Evolutionary conservation across 2,329 filamentous ascomycete species (phyloP), one percentile per base, ranked within the genome.

Genomic region (Tolypocladium tundrense): DNA sequence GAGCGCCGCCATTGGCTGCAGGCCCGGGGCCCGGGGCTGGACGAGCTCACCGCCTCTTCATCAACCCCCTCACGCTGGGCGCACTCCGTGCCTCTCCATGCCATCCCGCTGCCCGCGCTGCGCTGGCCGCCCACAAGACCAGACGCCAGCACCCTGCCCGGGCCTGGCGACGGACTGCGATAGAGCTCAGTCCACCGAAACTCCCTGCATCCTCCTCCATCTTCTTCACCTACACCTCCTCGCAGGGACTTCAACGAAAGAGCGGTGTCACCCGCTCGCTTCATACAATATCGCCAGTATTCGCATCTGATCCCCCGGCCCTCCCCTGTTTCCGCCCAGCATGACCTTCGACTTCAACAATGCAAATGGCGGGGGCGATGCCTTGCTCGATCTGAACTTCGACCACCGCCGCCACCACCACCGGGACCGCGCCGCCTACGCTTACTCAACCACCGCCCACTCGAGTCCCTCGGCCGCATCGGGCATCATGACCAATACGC

Each of bases 291-390:
- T 66, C 67, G 63, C 63, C 65, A 67, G 60, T 62, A 60, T 60
- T 68, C 65, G 65, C 65, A 64, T 62, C 60, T 54, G 58, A 70
- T 62, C 64, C 67, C 64, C 67, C 65, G 65, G 67, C 64, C 62
- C 63, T 69, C 66, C 64, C 68, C 64, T 62, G 63, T 69, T 67
- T 66, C 68, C 65, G 65, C 58, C 66, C 70, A 76, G 69, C 68
- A 76, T 77, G 83, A 80, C 78, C 73, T 79, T 81, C 76, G 80
- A 85, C 69, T 86, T 82, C 75, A 80, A n/a, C 53, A 53, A 80
- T 72, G 68, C 75, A 70, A 75, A 76, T 69, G 77, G 77, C 72
- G 70, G 73, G 69, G 79, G 77, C 72, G 82, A 86, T 71, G 80
- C 77, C 69, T 78, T 86, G 68, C 69, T 86, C 69, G 83, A 86